Conservation (phyloP, 2,329 filamentous ascomycete species). For the Colletotrichum tofieldiae region DNA sequence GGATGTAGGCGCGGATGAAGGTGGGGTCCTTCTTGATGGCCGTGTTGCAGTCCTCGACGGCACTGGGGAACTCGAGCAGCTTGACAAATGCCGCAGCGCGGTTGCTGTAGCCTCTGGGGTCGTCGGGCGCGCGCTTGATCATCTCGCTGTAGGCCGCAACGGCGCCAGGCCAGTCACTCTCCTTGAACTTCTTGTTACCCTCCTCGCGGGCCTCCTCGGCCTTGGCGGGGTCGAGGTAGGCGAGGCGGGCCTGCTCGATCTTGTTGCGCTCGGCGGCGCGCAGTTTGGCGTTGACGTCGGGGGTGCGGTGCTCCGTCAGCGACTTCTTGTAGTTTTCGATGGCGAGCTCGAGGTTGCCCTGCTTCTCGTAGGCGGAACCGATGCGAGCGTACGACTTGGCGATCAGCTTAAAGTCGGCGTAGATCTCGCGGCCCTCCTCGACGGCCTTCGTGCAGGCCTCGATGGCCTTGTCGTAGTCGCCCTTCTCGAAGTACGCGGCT, state of each 20-base stretch:
- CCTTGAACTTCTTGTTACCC: constrained; percentile 98
- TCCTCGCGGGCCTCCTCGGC: constrained; percentile 96
- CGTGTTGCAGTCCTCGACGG: constrained; percentile 90
- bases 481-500: constrained; percentile 96
- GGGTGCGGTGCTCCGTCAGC: constrained; percentile 95
- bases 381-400: constrained; percentile 99
- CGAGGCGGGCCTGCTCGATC: constrained; percentile 79
- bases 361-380: constrained; percentile 92
- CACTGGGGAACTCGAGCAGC: constrained; percentile 94
- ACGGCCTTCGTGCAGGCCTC: constrained; percentile 90
- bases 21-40: constrained; percentile 92
- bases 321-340: constrained; percentile 94
- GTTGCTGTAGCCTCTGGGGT: constrained; percentile 96
- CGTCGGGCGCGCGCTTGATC: constrained; percentile 94
- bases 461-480: constrained; percentile 90
- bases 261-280: constrained; percentile 91
- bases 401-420: constrained; percentile 98
- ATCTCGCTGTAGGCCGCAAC: constrained; percentile 97
- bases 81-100: constrained; percentile 97
- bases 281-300: constrained; percentile 93
- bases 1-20: constrained; percentile 96
- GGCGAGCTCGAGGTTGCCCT: constrained; percentile 83
- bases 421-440: constrained; percentile 89
- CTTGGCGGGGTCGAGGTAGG: constrained; percentile 92
- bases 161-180: constrained; percentile 93